Conservation (phyloP, 768 basidiomycete genomes). For the Calvatia gigantea region DNA sequence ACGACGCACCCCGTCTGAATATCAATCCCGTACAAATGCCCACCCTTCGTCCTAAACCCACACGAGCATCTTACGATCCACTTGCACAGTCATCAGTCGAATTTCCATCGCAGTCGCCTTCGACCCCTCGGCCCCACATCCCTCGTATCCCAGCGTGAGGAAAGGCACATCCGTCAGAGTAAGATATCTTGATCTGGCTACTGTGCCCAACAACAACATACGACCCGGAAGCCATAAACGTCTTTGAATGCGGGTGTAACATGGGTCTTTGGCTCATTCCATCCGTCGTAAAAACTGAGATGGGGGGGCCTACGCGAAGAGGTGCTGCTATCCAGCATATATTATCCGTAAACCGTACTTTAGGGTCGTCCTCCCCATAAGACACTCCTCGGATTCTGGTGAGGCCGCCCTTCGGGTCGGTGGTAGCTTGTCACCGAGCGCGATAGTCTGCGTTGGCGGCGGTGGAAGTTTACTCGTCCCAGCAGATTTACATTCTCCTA, state of each 20-base stretch:
- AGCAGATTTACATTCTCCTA: slow-evolving; percentile 35
- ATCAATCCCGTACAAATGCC: slow-evolving; percentile 82
- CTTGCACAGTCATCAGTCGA: slow-evolving; percentile 42
- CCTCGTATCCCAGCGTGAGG: slow-evolving; percentile 58
- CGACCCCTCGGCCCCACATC: slow-evolving; percentile 56
- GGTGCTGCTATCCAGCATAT: slow-evolving; percentile 69
- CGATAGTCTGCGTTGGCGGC: slow-evolving; percentile 74
- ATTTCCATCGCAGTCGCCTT: slow-evolving; percentile 80
- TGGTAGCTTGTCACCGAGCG: slow-evolving; percentile 65
- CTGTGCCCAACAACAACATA: slow-evolving; percentile 52
- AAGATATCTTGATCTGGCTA: slow-evolving; percentile 60
- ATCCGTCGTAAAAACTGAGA: slow-evolving; percentile 35
- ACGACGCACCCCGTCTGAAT: slow-evolving; percentile 54
- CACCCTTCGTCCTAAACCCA: slow-evolving; percentile 94
- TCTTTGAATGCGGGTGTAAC: slow-evolving; percentile 57
- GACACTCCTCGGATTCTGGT: slow-evolving; percentile 52
- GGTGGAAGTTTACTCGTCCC: slow-evolving; percentile 52
- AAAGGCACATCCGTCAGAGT: slow-evolving; percentile 41
- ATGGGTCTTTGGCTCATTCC: slow-evolving; percentile 47
- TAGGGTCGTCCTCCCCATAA: slow-evolving; percentile 56
- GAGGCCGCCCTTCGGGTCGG: slow-evolving; percentile 46
- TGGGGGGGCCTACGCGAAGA: slow-evolving; percentile 57
- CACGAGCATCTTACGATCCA: slow-evolving; percentile 55
- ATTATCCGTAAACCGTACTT: slow-evolving; percentile 39
- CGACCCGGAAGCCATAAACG: slow-evolving; percentile 53